phyloP scores from a whole-genome alignment of 352 stramenopile species.

The Peronospora belbahrii region DNA sequence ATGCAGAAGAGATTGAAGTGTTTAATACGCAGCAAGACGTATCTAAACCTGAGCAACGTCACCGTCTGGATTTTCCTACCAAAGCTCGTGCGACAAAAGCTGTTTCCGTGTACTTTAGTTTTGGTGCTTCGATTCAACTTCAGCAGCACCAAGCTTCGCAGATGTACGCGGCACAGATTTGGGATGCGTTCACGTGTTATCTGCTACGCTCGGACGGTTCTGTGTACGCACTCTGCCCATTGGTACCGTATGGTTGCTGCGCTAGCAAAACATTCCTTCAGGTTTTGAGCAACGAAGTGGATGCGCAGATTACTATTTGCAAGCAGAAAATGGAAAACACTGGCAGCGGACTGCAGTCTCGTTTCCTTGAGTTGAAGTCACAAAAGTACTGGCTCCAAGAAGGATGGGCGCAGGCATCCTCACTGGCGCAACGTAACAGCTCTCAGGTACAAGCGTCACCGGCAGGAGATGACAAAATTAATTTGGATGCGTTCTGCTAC shows the following conservation, averaged over 20 bases:
- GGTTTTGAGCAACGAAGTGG: conserved; percentile 50
- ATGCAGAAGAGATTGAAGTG: conserved; percentile 64
- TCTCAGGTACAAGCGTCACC: conserved; percentile 3
- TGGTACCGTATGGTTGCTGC: conserved; percentile 59
- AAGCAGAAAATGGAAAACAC: conserved; percentile 33
- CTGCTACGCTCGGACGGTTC: conserved; percentile 62
- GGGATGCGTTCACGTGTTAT: conserved; percentile 75
- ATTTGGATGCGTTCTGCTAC: conserved; percentile 29
- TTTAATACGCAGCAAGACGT: conserved; percentile 62
- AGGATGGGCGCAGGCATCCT: conserved; percentile 34
- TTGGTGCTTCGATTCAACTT: conserved; percentile 37
- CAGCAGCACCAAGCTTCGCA: conserved; percentile 16
- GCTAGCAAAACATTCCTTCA: conserved; percentile 36
- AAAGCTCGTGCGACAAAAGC: conserved; percentile 25
- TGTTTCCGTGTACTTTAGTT: conserved; percentile 45
- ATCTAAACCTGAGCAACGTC: conserved; percentile 62
- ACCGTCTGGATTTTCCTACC: conserved; percentile 43
- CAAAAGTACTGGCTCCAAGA: conserved; percentile 81
- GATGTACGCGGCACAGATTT: conserved; percentile 23
- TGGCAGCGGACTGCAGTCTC: conserved; percentile 20
- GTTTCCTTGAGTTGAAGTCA: conserved; percentile 61
- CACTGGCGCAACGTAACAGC: conserved; percentile 1
- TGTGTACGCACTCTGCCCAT: conserved; percentile 59
- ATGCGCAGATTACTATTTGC: conserved; percentile 44
- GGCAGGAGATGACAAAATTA: conserved; percentile 2